These are phyloP conservation scores for Pseudonectria foliicola DNA, from an alignment of 2,329 filamentous ascomycete species.

Conservation along the genomic window DNA sequence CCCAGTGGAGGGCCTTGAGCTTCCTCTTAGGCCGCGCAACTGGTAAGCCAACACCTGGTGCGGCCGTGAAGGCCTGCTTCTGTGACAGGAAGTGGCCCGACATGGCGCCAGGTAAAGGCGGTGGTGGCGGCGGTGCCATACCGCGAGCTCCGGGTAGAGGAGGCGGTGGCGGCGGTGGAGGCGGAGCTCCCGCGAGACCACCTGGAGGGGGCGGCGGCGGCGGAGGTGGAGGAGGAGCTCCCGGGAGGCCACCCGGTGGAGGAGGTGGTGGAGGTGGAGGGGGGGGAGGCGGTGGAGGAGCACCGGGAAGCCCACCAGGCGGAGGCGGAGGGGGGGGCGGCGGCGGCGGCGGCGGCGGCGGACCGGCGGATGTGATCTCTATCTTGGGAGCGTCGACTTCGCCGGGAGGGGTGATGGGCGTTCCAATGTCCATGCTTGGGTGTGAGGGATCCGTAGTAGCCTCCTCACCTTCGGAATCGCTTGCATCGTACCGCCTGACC, in stretches of 20 bases:
- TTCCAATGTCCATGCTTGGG: constrained; percentile 63
- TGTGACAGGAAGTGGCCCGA: constrained; percentile 72
- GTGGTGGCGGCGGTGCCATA: constrained; percentile 48
- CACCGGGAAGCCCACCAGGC: constrained; percentile 26
- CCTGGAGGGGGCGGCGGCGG: constrained; percentile 43
- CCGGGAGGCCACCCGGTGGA: constrained; percentile 30
- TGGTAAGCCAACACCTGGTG: constrained; percentile 59
- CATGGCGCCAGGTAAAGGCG: constrained; percentile 60
- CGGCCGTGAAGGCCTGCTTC: constrained; percentile 46
- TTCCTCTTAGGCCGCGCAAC: constrained; percentile 95
- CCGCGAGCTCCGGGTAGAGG: constrained; percentile 34
- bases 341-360: constrained; percentile 30
- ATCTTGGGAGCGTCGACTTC: constrained; percentile 56
- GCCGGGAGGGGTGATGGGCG: constrained; percentile 59
- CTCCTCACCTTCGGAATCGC: constrained; percentile 63
- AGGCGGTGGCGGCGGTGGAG: constrained; percentile 32
- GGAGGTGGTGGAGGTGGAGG: constrained; percentile 33
- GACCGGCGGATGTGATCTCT: constrained; percentile 42
- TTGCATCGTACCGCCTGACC: constrained; percentile 64
- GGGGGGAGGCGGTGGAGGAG: constrained; percentile 30
- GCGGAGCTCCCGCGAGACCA: constrained; percentile 26
- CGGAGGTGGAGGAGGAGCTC: constrained; percentile 38
- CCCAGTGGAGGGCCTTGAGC: constrained; percentile 98
- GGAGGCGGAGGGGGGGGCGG: constrained; percentile 32
- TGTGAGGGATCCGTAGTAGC: constrained; percentile 69